These are phyloP conservation scores for Fusarium humuli DNA, from an alignment of 2,329 filamentous ascomycete species.

Conservation along the genomic window DNA sequence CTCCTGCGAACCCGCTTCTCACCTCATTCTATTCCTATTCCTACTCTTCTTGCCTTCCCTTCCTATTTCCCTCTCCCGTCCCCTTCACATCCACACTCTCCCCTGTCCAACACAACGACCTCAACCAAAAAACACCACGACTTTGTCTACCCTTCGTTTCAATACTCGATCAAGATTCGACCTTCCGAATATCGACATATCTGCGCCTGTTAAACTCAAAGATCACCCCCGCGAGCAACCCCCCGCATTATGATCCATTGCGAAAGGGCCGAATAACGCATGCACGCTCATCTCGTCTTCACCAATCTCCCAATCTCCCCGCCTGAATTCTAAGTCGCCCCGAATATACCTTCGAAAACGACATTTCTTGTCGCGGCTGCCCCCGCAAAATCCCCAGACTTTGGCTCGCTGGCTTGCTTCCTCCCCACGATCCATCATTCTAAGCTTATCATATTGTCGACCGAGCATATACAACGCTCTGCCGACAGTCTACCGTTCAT, in stretches of 20 bases:
- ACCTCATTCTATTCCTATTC: conserved; percentile 36
- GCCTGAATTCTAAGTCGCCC: conserved; percentile 35
- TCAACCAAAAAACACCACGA: conserved; percentile 6
- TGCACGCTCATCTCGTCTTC: conserved; percentile 43
- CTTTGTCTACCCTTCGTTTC: background rate
- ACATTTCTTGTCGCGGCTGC: conserved; percentile 34
- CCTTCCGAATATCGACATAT: conserved; percentile 9
- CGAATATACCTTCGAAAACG: conserved; percentile 41
- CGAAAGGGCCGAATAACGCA: conserved; percentile 55
- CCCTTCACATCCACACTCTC: conserved; percentile 34
- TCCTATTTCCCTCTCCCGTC: conserved; percentile 28
- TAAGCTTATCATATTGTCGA: conserved; percentile 18
- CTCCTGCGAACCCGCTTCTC: conserved; percentile 36
- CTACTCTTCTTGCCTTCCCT: conserved; percentile 22
- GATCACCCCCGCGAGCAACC: conserved; percentile 30
- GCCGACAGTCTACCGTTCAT: conserved; percentile 1
- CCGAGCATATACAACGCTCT: conserved; percentile 9
- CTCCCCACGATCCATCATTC: conserved; percentile 18
- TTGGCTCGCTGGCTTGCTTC: conserved; percentile 32
- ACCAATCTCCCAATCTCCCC: conserved; percentile 39
- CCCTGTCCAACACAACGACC: background rate
- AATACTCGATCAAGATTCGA: background rate
- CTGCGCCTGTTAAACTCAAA: conserved; percentile 21
- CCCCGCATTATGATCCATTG: conserved; percentile 51
- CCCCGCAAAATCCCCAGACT: conserved; percentile 51